Percentiles rank a stretch among this genome's conserved stretches.
Evolutionary conservation across 2,329 filamentous ascomycete genomes (phyloP).

Genomic region (Rhytidhysteron rufulum): DNA sequence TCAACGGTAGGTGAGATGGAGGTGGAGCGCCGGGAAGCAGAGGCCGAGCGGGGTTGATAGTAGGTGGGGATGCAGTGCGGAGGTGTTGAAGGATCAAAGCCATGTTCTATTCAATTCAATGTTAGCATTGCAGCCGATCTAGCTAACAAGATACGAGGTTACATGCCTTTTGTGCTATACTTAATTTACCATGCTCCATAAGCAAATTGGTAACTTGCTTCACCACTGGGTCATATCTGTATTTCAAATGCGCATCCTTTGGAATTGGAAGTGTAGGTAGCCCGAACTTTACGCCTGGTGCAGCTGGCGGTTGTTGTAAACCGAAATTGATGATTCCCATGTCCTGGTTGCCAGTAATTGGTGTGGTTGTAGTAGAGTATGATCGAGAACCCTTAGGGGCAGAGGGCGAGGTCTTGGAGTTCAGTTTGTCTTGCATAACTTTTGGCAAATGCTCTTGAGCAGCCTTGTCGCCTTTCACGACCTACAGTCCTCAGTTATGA

Average conservation of each 20-base stretch:
- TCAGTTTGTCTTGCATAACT: constrained; percentile 60
- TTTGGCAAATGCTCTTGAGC: constrained; percentile 61
- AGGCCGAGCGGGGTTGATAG: constrained; percentile 65
- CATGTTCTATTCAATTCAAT: constrained; percentile 64
- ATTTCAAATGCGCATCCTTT: constrained; percentile 62
- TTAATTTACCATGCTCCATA: constrained; percentile 89
- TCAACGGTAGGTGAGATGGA: constrained; percentile 74
- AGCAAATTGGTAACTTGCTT: constrained; percentile 84
- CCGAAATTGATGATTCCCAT: constrained; percentile 29
- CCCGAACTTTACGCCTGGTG: constrained; percentile 70
- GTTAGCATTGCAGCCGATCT: constrained; percentile 1
- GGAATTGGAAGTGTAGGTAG: constrained; percentile 66
- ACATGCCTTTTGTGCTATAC: constrained; percentile 64
- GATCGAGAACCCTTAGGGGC: constrained; percentile 46
- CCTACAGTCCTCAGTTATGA: no score
- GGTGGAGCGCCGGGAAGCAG: constrained; percentile 75
- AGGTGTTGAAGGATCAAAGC: constrained; percentile 75
- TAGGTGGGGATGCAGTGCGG: constrained; percentile 77
- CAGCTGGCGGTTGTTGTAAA: constrained; percentile 14
- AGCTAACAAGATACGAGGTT: constrained; percentile 5
- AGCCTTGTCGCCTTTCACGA: constrained; percentile 61
- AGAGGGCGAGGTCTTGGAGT: constrained; percentile 40
- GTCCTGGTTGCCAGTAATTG: constrained; percentile 16
- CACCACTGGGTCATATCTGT: constrained; percentile 81
- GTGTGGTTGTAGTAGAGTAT: constrained; percentile 51